Evolutionary conservation across 257 asterid genomes (phyloP), one percentile per base, ranked within the genome.

Genomic region (Apocynum venetum): DNA sequence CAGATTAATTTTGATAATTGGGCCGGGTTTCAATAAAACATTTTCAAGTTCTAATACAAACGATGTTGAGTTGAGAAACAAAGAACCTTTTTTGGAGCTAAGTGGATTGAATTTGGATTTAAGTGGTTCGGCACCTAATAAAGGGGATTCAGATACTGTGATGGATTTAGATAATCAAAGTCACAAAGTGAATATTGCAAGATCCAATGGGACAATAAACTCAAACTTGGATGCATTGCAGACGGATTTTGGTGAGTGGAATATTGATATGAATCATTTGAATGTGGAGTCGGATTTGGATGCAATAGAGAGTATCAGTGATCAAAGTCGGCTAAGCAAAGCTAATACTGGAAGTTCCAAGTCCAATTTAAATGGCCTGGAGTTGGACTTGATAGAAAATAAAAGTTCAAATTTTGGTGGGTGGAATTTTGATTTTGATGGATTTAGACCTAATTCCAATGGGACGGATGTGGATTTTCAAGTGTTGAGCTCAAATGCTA

Each of bases 321-420:
- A 80, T 84, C 83, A 49, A 64, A 80, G 72, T 80, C 85, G 76
- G 87, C 86, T 65, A 67, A 80, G 43, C 53, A 76, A 83, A 76
- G 77, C 78, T 72, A 84, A 76, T 44, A 85, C 51, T 76, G 81
- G 71, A 46, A 83, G 76, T 63, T 59, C 80, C 69, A 72, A 79
- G 80, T 74, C 80, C 63, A 81, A 74, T 71, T 83, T 82, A 0
- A 77, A 69, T 79, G 76, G 68, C 79, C 60, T 68, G 44, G 82
- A 75, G 76, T 82, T 84, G 70, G 70, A 36, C 67, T 9, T 66
- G 41, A 76, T 76, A 44, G 55, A 61, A 71, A 77, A 47, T 7
- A 31, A 81, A 40, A 67, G 76, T 85, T 77, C 86, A 36, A 83
- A 57, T 79, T 72, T 76, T 57, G 71, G 81, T 53, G 56, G 67